These are phyloP conservation scores for Urtica urens DNA, from an alignment of 306 rosid species.

Conservation along the genomic window DNA sequence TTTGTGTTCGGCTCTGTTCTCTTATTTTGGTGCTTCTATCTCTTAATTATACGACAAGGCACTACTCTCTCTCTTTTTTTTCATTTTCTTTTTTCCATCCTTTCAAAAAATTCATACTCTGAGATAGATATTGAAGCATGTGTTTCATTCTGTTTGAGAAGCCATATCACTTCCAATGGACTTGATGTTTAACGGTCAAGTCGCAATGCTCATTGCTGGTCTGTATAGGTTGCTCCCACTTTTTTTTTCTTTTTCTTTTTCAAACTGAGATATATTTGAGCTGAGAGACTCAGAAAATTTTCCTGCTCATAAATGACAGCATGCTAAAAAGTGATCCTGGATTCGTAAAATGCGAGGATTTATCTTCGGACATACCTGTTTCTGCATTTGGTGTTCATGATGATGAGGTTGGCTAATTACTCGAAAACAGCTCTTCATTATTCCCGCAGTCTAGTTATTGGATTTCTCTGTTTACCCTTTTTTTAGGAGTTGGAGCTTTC, in stretches of 20 bases:
- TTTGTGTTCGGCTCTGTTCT: slow-evolving; percentile 32
- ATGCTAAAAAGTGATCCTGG: slow-evolving; percentile 40
- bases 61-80: background rate
- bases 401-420: slow-evolving; percentile 21
- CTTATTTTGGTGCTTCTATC: slow-evolving; percentile 32
- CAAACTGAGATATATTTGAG: background rate
- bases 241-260: background rate
- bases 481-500: slow-evolving; percentile 13
- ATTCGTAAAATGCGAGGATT: slow-evolving; percentile 11
- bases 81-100: background rate
- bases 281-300: background rate
- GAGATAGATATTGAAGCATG: background rate
- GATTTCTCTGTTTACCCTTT: background rate
- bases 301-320: slow-evolving; percentile 16
- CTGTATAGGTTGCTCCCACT: slow-evolving; percentile 23
- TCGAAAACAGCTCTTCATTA: background rate
- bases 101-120: background rate
- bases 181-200: slow-evolving; percentile 25
- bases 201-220: slow-evolving; percentile 25
- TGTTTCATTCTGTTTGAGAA: slow-evolving; percentile 14
- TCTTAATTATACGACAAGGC: slow-evolving; percentile 30
- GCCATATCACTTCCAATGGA: slow-evolving; percentile 17
- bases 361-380: slow-evolving; percentile 4
- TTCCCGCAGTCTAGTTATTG: background rate
- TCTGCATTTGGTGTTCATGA: slow-evolving; percentile 10